A percentile compares a stretch with the other conserved stretches of the same genome.
Conservation (phyloP, 2,329 filamentous ascomycete species). For the Colletotrichum sidae region DNA sequence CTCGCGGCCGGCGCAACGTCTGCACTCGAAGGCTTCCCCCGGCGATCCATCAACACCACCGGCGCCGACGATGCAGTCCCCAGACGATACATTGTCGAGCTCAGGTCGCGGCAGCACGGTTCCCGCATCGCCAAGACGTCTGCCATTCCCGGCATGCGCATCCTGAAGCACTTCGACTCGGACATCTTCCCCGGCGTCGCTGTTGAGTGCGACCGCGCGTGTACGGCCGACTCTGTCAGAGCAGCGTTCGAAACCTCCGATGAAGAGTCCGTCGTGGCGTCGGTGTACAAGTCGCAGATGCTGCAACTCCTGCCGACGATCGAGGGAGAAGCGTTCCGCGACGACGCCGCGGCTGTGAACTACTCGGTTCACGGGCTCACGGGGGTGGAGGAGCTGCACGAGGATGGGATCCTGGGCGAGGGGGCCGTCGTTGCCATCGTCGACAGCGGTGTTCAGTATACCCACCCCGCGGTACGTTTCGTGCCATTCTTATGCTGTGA, state of each 20-base stretch:
- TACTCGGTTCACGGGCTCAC: conserved; percentile 51
- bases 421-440: conserved; percentile 53
- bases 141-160: conserved; percentile 2
- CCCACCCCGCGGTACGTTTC: conserved; percentile 49
- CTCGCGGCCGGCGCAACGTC: not conserved
- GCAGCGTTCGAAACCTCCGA: conserved; percentile 45
- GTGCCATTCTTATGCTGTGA: not conserved
- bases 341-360: conserved; percentile 24
- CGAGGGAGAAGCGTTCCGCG: conserved; percentile 26
- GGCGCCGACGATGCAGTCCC: conserved; percentile 9
- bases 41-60: not conserved
- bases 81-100: conserved; percentile 35
- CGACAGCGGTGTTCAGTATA: conserved; percentile 55
- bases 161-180: conserved; percentile 34
- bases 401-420: conserved; percentile 50
- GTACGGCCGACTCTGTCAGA: conserved; percentile 48
- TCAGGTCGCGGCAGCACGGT: conserved; percentile 11
- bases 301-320: conserved; percentile 19
- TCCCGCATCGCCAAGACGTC: not conserved
- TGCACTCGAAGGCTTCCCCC: not conserved
- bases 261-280: conserved; percentile 38
- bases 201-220: conserved; percentile 44
- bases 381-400: conserved; percentile 53
- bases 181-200: conserved; percentile 51
- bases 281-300: conserved; percentile 28